These are phyloP conservation scores for Microdochium bolleyi DNA, from an alignment of 2,329 filamentous ascomycete species.

Conservation along the genomic window DNA sequence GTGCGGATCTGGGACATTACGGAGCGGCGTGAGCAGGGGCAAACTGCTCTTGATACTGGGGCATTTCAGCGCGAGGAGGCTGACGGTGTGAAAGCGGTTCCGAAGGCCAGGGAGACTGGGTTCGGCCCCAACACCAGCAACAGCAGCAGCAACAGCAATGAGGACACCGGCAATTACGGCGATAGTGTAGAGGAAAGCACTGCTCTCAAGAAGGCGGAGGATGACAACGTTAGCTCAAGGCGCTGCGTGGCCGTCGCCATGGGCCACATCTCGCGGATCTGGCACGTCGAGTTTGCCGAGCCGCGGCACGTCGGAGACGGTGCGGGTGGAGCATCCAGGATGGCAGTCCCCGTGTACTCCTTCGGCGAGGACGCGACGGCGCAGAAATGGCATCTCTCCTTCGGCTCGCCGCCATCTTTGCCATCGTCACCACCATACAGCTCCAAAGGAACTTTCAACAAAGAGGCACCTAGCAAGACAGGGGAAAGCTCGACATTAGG, in stretches of 20 bases:
- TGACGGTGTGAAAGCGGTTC: conserved; percentile 14
- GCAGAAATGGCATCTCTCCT: conserved; percentile 58
- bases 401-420: conserved; percentile 20
- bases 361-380: conserved; percentile 79
- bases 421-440: no score
- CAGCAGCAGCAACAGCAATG: not conserved
- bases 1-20: conserved; percentile 83
- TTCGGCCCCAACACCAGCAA: conserved; percentile 26
- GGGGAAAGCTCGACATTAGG: not conserved
- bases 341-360: conserved; percentile 53
- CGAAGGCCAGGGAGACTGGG: conserved; percentile 48
- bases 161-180: not conserved
- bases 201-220: conserved; percentile 8
- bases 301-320: not conserved
- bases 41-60: not conserved
- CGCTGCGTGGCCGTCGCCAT: conserved; percentile 62
- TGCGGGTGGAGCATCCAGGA: not conserved
- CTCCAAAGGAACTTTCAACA: not conserved
- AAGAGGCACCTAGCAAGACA: not conserved
- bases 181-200: no score
- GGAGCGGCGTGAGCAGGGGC: conserved; percentile 26
- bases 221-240: conserved; percentile 15
- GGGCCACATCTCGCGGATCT: conserved; percentile 86
- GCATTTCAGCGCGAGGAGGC: conserved; percentile 14
- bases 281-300: conserved; percentile 63